These are phyloP conservation scores for Phytophthora pinifolia DNA, from an alignment of 352 stramenopile genomes.

Conservation along the genomic window DNA sequence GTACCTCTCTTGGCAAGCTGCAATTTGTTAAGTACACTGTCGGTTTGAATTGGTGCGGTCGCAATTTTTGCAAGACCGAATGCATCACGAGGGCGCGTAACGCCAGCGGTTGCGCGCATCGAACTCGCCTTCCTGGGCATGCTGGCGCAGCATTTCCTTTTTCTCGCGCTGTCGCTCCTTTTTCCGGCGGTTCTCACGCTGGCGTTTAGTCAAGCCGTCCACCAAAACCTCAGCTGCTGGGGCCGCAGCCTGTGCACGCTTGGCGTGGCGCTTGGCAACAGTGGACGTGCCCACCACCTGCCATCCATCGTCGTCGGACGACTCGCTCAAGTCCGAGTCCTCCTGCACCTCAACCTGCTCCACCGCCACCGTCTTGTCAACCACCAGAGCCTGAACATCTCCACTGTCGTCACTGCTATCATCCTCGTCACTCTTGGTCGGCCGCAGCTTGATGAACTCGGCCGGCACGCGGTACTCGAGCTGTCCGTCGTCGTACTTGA, in stretches of 20 bases:
- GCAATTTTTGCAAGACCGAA: conserved; percentile 3
- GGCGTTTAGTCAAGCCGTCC: conserved; percentile 73
- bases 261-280: conserved; percentile 23
- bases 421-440: conserved; percentile 19
- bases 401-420: conserved; percentile 5
- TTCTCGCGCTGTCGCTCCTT: conserved; percentile 78
- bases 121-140: conserved; percentile 70
- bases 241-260: conserved; percentile 7
- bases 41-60: conserved; percentile 13
- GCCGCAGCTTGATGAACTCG: conserved; percentile 41
- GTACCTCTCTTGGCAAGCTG: conserved; percentile 8
- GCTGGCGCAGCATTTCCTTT: conserved; percentile 65
- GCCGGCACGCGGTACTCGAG: conserved; percentile 70
- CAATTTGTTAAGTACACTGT: conserved; percentile 25
- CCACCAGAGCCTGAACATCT: conserved; percentile 1
- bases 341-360: conserved; percentile 16
- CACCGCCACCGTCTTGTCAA: conserved; percentile 9
- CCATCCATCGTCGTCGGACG: conserved; percentile 70
- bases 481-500: conserved; percentile 79
- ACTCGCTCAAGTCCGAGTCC: conserved; percentile 26
- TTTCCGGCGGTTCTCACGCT: conserved; percentile 78
- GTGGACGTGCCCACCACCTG: conserved; percentile 51
- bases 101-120: conserved; percentile 67
- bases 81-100: conserved; percentile 58
- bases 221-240: conserved; percentile 22